Evolutionary conservation across 257 asterid species (phyloP).

Genomic region (Gentiana straminea): DNA sequence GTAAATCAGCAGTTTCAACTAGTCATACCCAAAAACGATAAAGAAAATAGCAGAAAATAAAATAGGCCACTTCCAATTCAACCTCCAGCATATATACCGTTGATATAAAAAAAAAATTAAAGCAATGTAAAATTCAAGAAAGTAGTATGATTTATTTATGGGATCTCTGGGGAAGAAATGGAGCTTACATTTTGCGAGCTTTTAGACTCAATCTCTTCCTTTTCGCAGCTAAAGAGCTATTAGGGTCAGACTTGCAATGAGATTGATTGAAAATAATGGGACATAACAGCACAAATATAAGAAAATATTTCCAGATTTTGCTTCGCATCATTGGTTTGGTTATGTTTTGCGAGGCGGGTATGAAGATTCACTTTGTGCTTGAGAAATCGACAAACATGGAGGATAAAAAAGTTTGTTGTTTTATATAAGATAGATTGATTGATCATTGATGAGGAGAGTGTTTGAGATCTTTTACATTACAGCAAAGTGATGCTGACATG

Average conservation of each 20-base stretch:
- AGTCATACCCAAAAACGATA: too few species aligned
- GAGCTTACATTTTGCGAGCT: constrained; percentile 79
- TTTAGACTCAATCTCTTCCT: constrained; percentile 80
- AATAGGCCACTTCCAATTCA: neutral
- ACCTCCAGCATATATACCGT: neutral
- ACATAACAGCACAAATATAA: constrained; percentile 33
- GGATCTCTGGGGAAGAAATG: neutral
- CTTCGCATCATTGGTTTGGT: neutral
- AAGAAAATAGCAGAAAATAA: too few species aligned
- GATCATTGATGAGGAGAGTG: neutral
- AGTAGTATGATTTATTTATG: neutral
- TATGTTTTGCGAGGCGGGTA: neutral
- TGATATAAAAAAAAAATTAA: neutral
- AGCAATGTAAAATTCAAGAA: neutral
- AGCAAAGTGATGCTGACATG: constrained; percentile 8
- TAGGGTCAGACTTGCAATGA: constrained; percentile 28
- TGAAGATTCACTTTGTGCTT: too few species aligned
- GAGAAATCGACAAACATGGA: too few species aligned
- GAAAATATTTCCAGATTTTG: constrained; percentile 38
- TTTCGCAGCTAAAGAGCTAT: constrained; percentile 47
- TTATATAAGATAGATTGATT: too few species aligned
- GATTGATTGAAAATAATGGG: constrained; percentile 26
- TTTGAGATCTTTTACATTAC: neutral
- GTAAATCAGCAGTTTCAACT: too few species aligned
- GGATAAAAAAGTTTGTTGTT: too few species aligned